These are phyloP conservation scores for Paramyrothecium roridum DNA, from an alignment of 2,329 filamentous ascomycete species.

Conservation along the genomic window DNA sequence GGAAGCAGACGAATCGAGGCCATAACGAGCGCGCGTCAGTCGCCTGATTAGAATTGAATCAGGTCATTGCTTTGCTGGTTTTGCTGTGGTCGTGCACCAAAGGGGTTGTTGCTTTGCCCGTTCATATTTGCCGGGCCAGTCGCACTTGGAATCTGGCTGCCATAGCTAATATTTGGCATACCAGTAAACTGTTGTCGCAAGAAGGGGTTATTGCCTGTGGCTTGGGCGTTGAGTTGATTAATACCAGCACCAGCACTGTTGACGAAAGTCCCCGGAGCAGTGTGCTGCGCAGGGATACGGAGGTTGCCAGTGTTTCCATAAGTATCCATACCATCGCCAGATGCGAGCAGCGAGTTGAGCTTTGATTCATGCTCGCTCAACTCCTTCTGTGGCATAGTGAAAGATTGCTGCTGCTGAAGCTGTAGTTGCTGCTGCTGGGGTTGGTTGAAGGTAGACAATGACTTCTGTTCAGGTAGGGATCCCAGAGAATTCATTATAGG, in stretches of 20 bases:
- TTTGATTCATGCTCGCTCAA: constrained; percentile 65
- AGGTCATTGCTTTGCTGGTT: constrained; percentile 51
- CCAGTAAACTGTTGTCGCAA: constrained; percentile 80
- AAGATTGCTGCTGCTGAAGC: constrained; percentile 30
- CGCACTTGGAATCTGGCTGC: constrained; percentile 47
- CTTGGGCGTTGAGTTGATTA: constrained; percentile 64
- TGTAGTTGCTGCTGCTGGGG: constrained; percentile 42
- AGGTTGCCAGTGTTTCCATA: constrained; percentile 97
- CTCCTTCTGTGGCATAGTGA: constrained; percentile 43
- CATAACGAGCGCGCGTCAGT: not conserved
- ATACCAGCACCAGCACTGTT: constrained; percentile 89
- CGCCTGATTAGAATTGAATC: constrained; percentile 54
- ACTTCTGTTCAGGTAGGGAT: constrained; percentile 80
- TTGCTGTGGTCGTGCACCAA: constrained; percentile 45
- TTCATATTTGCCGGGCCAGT: constrained; percentile 57
- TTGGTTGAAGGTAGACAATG: constrained; percentile 57
- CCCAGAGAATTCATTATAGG: constrained; percentile 68
- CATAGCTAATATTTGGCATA: constrained; percentile 59
- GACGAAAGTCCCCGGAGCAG: constrained; percentile 91
- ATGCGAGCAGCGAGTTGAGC: constrained; percentile 82
- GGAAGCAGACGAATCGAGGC: not conserved
- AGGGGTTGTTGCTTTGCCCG: constrained; percentile 56
- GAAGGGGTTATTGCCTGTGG: constrained; percentile 88
- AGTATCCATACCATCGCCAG: constrained; percentile 91
- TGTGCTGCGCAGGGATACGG: constrained; percentile 94